phyloP scores from a whole-genome alignment of 805 yeast species.

The Metschnikowia drakensbergensis region DNA sequence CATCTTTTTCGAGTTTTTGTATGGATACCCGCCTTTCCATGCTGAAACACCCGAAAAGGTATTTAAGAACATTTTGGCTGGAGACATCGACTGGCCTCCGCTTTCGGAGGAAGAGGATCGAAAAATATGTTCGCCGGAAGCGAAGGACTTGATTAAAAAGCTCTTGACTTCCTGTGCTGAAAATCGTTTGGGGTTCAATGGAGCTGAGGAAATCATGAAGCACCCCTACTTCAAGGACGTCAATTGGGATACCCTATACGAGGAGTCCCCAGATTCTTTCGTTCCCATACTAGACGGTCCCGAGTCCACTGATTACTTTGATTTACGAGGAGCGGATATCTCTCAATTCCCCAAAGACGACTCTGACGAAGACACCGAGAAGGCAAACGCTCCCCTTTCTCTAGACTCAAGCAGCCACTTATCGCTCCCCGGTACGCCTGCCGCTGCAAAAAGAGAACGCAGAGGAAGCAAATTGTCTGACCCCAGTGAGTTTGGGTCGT shows the following conservation, averaged over 20 bases:
- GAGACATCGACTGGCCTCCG: conserved; percentile 82
- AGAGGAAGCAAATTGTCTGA: conserved; percentile 71
- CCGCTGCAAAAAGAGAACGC: conserved; percentile 52
- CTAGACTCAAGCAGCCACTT: conserved; percentile 10
- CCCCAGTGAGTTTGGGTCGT: conserved; percentile 83
- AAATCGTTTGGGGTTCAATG: conserved; percentile 70
- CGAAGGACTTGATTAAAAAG: conserved; percentile 66
- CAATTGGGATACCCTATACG: conserved; percentile 70
- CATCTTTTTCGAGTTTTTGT: conserved; percentile 83
- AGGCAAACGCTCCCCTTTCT: neutral
- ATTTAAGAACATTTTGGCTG: conserved; percentile 71
- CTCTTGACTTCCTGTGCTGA: conserved; percentile 62
- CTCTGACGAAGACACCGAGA: conserved; percentile 26
- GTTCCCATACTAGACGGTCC: conserved; percentile 78
- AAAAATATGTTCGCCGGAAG: conserved; percentile 55
- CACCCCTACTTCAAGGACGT: conserved; percentile 76
- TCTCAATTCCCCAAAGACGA: conserved; percentile 55
- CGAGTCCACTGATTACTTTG: conserved; percentile 88
- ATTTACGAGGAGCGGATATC: conserved; percentile 79
- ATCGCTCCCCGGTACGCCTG: conserved; percentile 20
- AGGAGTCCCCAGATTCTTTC: conserved; percentile 67
- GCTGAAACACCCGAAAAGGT: conserved; percentile 75
- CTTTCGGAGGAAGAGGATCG: conserved; percentile 50
- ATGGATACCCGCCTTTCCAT: conserved; percentile 95
- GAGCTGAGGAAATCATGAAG: conserved; percentile 69